phyloP scores from a whole-genome alignment of 1,139 yeast species.

The Debaryomyces sp. region DNA sequence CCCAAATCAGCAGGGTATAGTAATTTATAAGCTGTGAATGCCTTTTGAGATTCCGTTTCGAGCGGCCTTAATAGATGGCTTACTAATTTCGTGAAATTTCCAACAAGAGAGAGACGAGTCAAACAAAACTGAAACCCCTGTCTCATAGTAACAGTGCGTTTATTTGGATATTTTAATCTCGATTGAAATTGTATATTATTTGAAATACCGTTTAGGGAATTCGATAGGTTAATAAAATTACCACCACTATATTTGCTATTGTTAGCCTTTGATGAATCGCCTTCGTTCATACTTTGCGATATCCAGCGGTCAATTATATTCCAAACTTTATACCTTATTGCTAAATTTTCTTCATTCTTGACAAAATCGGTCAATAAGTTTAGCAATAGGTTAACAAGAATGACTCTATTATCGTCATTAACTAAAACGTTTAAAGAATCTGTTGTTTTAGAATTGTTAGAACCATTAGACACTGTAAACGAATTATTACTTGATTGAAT shows the following conservation, averaged over 20 bases:
- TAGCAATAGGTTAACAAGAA: constrained; percentile 37
- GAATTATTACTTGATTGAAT: background rate
- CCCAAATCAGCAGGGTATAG: constrained; percentile 73
- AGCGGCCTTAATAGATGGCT: constrained; percentile 34
- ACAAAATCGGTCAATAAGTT: constrained; percentile 54
- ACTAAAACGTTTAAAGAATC: constrained; percentile 31
- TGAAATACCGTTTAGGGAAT: background rate
- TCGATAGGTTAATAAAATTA: background rate
- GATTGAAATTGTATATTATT: constrained; percentile 11
- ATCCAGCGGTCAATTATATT: constrained; percentile 72
- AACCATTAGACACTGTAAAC: background rate
- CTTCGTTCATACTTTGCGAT: constrained; percentile 41
- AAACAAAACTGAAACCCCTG: constrained; percentile 38
- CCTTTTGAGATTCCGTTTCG: constrained; percentile 22
- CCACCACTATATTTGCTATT: constrained; percentile 3
- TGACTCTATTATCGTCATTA: constrained; percentile 40
- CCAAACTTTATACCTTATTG: constrained; percentile 63
- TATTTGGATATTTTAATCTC: constrained; percentile 24
- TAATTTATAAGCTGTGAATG: constrained; percentile 42
- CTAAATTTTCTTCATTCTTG: constrained; percentile 32
- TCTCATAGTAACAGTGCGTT: constrained; percentile 32
- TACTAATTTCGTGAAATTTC: constrained; percentile 62
- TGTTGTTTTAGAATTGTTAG: constrained; percentile 20
- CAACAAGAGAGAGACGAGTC: constrained; percentile 53
- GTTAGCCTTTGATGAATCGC: constrained; percentile 1